These are phyloP conservation scores for Russula sp. DNA, from an alignment of 768 basidiomycete species.

Conservation along the genomic window DNA sequence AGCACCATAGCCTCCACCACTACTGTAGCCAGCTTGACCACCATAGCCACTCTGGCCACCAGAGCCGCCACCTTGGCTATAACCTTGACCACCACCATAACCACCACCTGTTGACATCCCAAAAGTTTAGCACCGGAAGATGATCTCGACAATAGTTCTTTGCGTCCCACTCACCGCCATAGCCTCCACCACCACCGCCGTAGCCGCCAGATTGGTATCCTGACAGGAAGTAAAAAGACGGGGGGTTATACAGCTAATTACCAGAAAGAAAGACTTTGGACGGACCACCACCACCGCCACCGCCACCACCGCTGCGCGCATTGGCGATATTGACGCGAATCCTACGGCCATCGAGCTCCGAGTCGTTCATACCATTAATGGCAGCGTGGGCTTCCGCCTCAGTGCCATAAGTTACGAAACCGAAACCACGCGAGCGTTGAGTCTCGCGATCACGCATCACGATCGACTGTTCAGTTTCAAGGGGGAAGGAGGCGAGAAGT, in stretches of 20 bases:
- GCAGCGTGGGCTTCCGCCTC: slow-evolving; percentile 67
- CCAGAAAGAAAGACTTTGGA: background rate
- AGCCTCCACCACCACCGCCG: slow-evolving; percentile 31
- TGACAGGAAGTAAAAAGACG: background rate
- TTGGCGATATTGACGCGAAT: slow-evolving; percentile 86
- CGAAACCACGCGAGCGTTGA: slow-evolving; percentile 93
- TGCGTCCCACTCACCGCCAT: slow-evolving; percentile 16
- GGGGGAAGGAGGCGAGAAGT: background rate
- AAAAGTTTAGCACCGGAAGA: too few relatives aligned
- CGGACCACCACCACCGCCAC: slow-evolving; percentile 35
- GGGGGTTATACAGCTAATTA: background rate
- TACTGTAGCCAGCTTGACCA: slow-evolving; percentile 19
- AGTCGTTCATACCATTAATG: slow-evolving; percentile 73
- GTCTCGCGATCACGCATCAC: slow-evolving; percentile 99
- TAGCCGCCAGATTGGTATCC: slow-evolving; percentile 18
- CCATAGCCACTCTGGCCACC: slow-evolving; percentile 25
- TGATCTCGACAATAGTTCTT: background rate
- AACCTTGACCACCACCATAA: slow-evolving; percentile 24
- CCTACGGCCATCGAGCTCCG: slow-evolving; percentile 87
- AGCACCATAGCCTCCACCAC: slow-evolving; percentile 13
- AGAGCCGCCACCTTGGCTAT: slow-evolving; percentile 26
- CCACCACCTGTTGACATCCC: slow-evolving; percentile 17
- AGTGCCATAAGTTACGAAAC: slow-evolving; percentile 77
- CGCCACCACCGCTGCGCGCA: slow-evolving; percentile 44
- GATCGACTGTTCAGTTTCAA: slow-evolving; percentile 55